Percentiles rank a stretch among this genome's conserved stretches.
Conservation (phyloP, 768 basidiomycete species). For the Clitopilus passeckerianus region DNA sequence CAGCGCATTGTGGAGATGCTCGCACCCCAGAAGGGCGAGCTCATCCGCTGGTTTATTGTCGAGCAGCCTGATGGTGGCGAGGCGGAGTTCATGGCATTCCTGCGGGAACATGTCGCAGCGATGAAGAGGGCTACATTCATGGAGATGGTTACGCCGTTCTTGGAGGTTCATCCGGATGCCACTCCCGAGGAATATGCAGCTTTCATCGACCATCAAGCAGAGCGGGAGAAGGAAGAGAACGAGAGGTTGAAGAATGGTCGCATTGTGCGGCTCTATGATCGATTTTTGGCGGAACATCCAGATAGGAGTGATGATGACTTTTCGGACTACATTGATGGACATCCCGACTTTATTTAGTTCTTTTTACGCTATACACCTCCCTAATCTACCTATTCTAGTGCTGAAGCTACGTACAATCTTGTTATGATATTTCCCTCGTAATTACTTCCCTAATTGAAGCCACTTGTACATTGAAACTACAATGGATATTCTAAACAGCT, state of each 20-base stretch:
- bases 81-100: not conserved
- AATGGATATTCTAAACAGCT: too few relatives aligned
- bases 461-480: too few relatives aligned
- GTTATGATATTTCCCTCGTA: too few relatives aligned
- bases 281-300: not conserved
- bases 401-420: not conserved
- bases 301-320: not conserved
- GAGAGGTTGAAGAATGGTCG: not conserved
- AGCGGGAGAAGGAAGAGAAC: not conserved
- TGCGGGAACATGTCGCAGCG: not conserved
- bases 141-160: not conserved
- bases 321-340: not conserved
- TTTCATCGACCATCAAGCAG: not conserved
- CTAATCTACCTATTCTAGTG: not conserved
- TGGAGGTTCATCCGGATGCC: not conserved
- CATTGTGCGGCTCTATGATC: not conserved
- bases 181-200: not conserved
- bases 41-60: not conserved
- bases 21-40: not conserved
- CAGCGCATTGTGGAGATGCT: not conserved
- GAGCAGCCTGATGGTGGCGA: not conserved
- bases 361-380: not conserved
- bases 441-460: too few relatives aligned
- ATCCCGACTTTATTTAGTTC: not conserved
- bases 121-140: not conserved